Base-by-base conservation (phyloP, 805 yeast species). In the Candida silvatica region DNA sequence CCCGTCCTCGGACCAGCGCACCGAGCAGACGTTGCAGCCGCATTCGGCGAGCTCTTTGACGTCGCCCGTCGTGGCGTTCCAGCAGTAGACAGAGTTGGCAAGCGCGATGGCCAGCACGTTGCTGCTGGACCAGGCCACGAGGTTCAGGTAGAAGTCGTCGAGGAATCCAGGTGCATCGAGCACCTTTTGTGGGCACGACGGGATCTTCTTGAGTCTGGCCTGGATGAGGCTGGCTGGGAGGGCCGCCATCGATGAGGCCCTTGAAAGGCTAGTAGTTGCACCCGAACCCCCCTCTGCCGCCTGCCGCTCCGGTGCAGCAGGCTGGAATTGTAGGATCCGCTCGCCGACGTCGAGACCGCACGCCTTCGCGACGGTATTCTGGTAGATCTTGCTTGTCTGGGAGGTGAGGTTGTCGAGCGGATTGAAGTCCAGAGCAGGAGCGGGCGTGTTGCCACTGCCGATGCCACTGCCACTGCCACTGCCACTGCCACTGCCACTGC, bases 121-220 rank as follows among this genome's bases (percentile, higher is more conserved):
- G 20, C 77, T 74, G 43, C 64, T 62, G 6, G 96, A 87, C 97
- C 98, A 92, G 41, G 87, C 76, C 35, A 92, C 57, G 27, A 90
- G 64, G 51, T 87, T 87, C 36, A 87, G 67, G 55, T 90, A 92
- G 56, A 87, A 92, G 61, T 92, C 98, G 57, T 92, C 95, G 17
- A 80, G 70, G 38, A 88, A 69, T 0, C 95, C 96, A 0, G 98
- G 98, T 0, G 97, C 98, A 60, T 92, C 98, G 27, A 92, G 66
- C 1, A 92, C 94, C 43, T 95, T 71, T 44, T 85, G 95, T 1
- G 98, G 97, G 23, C 85, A 83, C 0, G 85, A 75, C 18, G 94
- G 85, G 31, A 92, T 69, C 46, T 77, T 79, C 45, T 94, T 75
- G 32, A 84, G 72, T 48, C 87, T 66, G 14, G 82, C 77, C 25